Evolutionary conservation across 352 stramenopile species (phyloP).

Genomic region (Aphanomyces astaci): DNA sequence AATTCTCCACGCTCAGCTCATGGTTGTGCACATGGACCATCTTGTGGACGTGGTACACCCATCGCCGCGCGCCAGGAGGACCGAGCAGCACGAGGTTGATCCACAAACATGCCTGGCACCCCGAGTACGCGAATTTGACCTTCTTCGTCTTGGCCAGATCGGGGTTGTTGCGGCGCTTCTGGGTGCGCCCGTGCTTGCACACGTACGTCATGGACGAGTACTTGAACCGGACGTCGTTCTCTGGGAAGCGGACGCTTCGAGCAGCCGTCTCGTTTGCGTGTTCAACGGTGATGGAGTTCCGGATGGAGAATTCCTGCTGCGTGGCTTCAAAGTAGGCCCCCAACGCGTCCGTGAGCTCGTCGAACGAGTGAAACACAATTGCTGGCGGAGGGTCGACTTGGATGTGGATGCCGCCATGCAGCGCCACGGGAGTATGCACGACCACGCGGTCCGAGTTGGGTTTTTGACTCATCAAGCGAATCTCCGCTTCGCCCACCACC

Average conservation of each 20-base stretch:
- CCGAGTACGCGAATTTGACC: slow-evolving; percentile 23
- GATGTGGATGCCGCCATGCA: not conserved
- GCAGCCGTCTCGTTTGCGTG: slow-evolving; percentile 1
- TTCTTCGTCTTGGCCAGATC: slow-evolving; percentile 5
- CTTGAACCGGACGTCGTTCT: slow-evolving; percentile 21
- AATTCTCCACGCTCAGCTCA: not conserved
- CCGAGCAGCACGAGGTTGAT: slow-evolving; percentile 14
- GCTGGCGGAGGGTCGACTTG: slow-evolving; percentile 13
- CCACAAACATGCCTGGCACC: slow-evolving; percentile 21
- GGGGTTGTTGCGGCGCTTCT: slow-evolving; percentile 22
- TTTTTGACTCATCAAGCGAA: slow-evolving; percentile 8
- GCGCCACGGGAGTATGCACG: not conserved
- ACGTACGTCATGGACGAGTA: slow-evolving; percentile 24
- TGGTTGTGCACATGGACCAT: slow-evolving; percentile 22
- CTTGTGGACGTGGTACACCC: slow-evolving; percentile 23
- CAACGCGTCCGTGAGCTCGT: slow-evolving; percentile 10
- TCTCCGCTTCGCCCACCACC: slow-evolving; percentile 14
- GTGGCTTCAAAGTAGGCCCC: slow-evolving; percentile 18
- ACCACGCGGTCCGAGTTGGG: slow-evolving; percentile 3
- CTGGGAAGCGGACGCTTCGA: slow-evolving; percentile 12
- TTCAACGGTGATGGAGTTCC: slow-evolving; percentile 22
- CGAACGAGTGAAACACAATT: slow-evolving; percentile 22
- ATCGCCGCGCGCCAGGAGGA: not conserved
- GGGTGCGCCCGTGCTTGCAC: slow-evolving; percentile 21
- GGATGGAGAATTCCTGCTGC: slow-evolving; percentile 21